Evolutionary conservation across 2,329 filamentous ascomycete species (phyloP).

Genomic region (Cladosporium sp.): DNA sequence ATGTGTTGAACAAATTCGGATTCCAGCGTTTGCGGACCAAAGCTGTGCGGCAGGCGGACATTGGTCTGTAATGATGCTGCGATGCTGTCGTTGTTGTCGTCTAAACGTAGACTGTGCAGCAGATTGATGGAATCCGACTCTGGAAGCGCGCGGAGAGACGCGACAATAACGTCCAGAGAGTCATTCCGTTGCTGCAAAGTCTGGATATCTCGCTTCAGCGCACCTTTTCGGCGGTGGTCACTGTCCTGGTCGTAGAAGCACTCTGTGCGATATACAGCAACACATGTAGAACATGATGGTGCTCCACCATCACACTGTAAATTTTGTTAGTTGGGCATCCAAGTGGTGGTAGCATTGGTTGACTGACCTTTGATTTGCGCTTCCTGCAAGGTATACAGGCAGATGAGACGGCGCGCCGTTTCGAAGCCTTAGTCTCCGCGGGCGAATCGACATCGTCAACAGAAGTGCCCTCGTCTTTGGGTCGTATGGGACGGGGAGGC

Average conservation of each 20-base stretch:
- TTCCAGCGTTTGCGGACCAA: constrained; percentile 36
- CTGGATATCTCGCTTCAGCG: constrained; percentile 44
- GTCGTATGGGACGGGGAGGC: constrained; percentile 38
- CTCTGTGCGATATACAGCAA: constrained; percentile 53
- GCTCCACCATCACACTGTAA: constrained; percentile 52
- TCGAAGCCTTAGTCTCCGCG: constrained; percentile 34
- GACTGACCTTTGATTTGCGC: constrained; percentile 52
- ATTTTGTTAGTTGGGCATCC: background rate
- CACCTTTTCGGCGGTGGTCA: constrained; percentile 49
- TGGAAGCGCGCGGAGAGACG: constrained; percentile 47
- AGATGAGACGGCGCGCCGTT: constrained; percentile 42
- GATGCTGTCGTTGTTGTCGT: constrained; percentile 44
- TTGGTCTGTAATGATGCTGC: constrained; percentile 45
- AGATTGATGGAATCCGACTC: constrained; percentile 48
- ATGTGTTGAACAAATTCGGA: constrained; percentile 37
- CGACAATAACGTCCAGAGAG: constrained; percentile 45
- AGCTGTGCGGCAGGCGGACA: constrained; percentile 40
- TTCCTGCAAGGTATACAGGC: constrained; percentile 55
- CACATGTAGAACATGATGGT: constrained; percentile 54
- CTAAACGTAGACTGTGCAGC: constrained; percentile 46
- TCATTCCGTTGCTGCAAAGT: constrained; percentile 41
- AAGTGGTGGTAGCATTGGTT: background rate
- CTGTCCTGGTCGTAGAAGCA: constrained; percentile 54
- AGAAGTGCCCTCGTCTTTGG: constrained; percentile 34
- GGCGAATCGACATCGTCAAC: constrained; percentile 29